Conservation (phyloP, 345 rosid genomes). For the Boechera stricta region DNA sequence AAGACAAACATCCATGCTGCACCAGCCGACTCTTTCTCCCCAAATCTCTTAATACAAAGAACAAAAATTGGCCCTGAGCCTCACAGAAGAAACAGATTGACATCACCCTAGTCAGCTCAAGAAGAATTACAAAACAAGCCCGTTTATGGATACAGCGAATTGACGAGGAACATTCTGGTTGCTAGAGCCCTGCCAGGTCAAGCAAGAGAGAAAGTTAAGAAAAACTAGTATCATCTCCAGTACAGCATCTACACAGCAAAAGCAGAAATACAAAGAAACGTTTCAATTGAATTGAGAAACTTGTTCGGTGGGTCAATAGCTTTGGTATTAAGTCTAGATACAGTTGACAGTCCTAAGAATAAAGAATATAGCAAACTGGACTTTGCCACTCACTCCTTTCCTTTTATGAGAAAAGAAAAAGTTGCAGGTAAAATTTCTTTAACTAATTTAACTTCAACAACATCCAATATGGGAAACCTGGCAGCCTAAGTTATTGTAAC, state of each 20-base stretch:
- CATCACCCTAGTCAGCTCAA: constrained; percentile 21
- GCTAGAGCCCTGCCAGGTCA: constrained; percentile 45
- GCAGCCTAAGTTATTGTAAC: background rate
- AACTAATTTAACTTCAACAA: background rate
- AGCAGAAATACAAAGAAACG: constrained; percentile 17
- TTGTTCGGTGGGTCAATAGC: constrained; percentile 8
- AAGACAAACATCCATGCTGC: background rate
- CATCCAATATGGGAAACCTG: constrained; percentile 23
- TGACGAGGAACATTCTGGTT: constrained; percentile 43
- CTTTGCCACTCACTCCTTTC: constrained; percentile 15
- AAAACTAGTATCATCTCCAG: background rate
- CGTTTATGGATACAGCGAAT: background rate
- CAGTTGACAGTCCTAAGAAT: constrained; percentile 2
- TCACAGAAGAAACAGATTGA: background rate
- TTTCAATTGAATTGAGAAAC: background rate
- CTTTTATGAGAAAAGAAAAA: background rate
- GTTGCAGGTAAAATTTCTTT: constrained; percentile 1
- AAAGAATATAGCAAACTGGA: constrained; percentile 10
- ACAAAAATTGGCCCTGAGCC: background rate
- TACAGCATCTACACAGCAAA: constrained; percentile 13
- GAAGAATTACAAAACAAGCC: constrained; percentile 4
- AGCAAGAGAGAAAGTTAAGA: background rate
- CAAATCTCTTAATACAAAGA: background rate
- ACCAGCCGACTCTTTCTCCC: constrained; percentile 7
- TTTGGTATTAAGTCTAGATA: constrained; percentile 6